Evolutionary conservation across 1,139 yeast species (phyloP).

Genomic region (Yamadazyma blattariae): DNA sequence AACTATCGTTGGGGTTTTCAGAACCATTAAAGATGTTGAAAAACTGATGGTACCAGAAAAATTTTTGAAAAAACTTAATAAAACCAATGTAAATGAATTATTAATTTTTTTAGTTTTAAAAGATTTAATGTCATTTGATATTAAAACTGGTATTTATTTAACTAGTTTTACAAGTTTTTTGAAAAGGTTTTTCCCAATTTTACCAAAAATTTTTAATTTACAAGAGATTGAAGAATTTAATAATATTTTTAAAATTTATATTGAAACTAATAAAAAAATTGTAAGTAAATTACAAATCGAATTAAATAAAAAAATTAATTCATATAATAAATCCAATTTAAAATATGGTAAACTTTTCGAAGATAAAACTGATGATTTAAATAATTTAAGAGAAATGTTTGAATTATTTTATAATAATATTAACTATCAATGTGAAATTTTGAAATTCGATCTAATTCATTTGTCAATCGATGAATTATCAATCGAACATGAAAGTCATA

Average conservation of each 20-base stretch:
- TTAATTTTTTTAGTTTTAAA: conserved; percentile 50
- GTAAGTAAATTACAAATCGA: conserved; percentile 33
- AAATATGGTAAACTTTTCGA: conserved; percentile 65
- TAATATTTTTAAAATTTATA: conserved; percentile 45
- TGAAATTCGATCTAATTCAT: conserved; percentile 32
- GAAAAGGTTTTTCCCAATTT: conserved; percentile 43
- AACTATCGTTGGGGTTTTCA: conserved; percentile 57
- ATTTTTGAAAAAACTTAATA: conserved; percentile 16
- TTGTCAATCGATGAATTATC: conserved; percentile 19
- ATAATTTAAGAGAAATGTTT: conserved; percentile 32
- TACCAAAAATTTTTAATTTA: conserved; percentile 14
- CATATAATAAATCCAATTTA: conserved; percentile 54
- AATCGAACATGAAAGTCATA: conserved; percentile 12
- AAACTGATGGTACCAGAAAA: conserved; percentile 22
- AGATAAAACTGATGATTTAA: conserved; percentile 44
- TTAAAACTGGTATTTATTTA: conserved; percentile 46
- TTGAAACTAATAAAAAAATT: conserved; percentile 40
- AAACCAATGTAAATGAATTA: conserved; percentile 25
- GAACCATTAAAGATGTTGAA: conserved; percentile 34
- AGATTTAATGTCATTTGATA: conserved; percentile 51
- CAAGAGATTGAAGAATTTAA: conserved; percentile 13
- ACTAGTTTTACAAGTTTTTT: conserved; percentile 48
- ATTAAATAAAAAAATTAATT: conserved; percentile 32
- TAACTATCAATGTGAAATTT: conserved; percentile 42
- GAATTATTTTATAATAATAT: conserved; percentile 47